A percentile compares a stretch with the other conserved stretches of the same genome.
Conservation (phyloP, 129 eudicot species). For the sunflower (Helianthus annuus) region HanXRQr2.0-SUNRISE NC_035434.2:126838065-126838564, state of each 20-base stretch:
- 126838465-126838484: too few species aligned
- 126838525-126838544: too few species aligned
- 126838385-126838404: background rate
- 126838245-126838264: slow-evolving; percentile 79
- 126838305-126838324: slow-evolving; percentile 65
- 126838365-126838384: background rate
- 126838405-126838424: too few species aligned
- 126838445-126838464: too few species aligned
- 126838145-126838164: slow-evolving; percentile 65
- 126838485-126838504: too few species aligned
- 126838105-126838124: background rate
- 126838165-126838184: slow-evolving; percentile 75
- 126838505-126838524: too few species aligned
- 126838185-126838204: slow-evolving; percentile 90
- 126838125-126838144: background rate
- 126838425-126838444: too few species aligned
- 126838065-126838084: slow-evolving; percentile 12
- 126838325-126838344: slow-evolving; percentile 96
- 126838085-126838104: slow-evolving; percentile 3
- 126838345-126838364: slow-evolving; percentile 82
- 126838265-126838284: slow-evolving; percentile 63
- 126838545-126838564: too few species aligned
- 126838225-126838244: slow-evolving; percentile 94
- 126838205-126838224: slow-evolving; percentile 86
- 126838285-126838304: slow-evolving; percentile 57